Percentiles rank a stretch among this genome's conserved stretches.
Evolutionary conservation across 495 filamentous ascomycete genomes (phyloP).

Genomic region (Hypoxylon fragiforme): DNA sequence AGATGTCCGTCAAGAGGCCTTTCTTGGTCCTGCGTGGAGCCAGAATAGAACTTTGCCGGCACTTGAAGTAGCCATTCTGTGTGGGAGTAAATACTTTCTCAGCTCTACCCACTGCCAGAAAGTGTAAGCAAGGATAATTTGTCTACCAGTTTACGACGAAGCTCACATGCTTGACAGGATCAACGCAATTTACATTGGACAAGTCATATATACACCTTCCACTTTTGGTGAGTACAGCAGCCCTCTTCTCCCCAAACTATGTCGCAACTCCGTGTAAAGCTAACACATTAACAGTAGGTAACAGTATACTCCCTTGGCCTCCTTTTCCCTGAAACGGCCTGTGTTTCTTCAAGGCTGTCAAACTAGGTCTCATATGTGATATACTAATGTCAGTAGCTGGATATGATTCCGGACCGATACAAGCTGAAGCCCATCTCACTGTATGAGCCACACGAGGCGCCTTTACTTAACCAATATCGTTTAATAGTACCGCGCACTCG

Average conservation of each 20-base stretch:
- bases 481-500: slow-evolving; percentile 70
- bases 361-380: neutral
- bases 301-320: neutral
- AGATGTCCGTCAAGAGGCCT: slow-evolving; percentile 56
- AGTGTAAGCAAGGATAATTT: slow-evolving; percentile 47
- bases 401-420: slow-evolving; percentile 74
- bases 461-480: slow-evolving; percentile 74
- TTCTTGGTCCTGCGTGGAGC: slow-evolving; percentile 49
- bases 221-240: slow-evolving; percentile 47
- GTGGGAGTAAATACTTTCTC: slow-evolving; percentile 67
- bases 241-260: neutral
- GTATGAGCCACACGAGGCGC: slow-evolving; percentile 66
- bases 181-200: slow-evolving; percentile 68
- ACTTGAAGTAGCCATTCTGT: slow-evolving; percentile 71
- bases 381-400: slow-evolving; percentile 45
- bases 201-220: slow-evolving; percentile 70
- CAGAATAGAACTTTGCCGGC: slow-evolving; percentile 65
- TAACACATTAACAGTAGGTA: slow-evolving; percentile 25
- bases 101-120: slow-evolving; percentile 69
- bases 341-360: too few species aligned
- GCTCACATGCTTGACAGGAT: slow-evolving; percentile 45
- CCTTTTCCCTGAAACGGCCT: neutral
- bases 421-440: slow-evolving; percentile 71
- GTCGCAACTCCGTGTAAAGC: neutral
- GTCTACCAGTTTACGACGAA: neutral